A percentile compares a stretch with the other conserved stretches of the same genome.
These are phyloP conservation scores for Colletotrichum camelliae DNA, from an alignment of 2,329 filamentous ascomycete genomes.

Conservation along the genomic window DNA sequence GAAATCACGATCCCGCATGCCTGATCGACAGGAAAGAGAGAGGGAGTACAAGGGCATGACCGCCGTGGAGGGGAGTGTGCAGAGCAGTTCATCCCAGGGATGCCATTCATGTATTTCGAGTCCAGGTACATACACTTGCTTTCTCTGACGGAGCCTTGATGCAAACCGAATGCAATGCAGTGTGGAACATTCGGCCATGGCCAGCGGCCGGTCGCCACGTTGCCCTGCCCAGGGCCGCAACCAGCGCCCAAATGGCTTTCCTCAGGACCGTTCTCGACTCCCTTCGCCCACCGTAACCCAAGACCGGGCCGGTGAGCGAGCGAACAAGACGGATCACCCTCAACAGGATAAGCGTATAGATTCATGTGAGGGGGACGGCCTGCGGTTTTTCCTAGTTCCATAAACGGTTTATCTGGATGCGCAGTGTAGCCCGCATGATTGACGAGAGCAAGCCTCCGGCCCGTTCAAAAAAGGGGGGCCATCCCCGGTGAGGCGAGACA, in stretches of 20 bases:
- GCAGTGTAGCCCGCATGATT: neutral
- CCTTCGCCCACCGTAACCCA: neutral
- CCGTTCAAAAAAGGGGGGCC: neutral
- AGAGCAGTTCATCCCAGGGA: neutral
- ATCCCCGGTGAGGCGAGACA: neutral
- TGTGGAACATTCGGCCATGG: slow-evolving; percentile 16
- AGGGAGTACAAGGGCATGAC: neutral
- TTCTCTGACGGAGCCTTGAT: neutral
- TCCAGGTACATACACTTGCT: neutral
- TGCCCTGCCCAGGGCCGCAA: slow-evolving; percentile 10
- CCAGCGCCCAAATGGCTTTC: slow-evolving; percentile 4
- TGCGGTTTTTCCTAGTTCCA: slow-evolving; percentile 25
- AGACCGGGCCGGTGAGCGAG: neutral
- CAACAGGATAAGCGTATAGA: neutral
- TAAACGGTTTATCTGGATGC: neutral
- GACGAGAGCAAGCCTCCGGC: neutral
- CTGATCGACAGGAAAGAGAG: neutral
- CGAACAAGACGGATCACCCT: neutral
- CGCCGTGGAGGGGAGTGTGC: neutral
- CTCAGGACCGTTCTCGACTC: neutral
- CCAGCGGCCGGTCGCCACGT: slow-evolving; percentile 26
- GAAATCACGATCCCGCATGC: neutral
- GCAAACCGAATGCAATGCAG: slow-evolving; percentile 20
- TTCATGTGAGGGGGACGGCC: slow-evolving; percentile 26
- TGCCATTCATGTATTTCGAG: neutral